These are phyloP conservation scores for Eimeria brunetti DNA, from an alignment of 169 alveolate species.

Conservation along the genomic window DNA sequence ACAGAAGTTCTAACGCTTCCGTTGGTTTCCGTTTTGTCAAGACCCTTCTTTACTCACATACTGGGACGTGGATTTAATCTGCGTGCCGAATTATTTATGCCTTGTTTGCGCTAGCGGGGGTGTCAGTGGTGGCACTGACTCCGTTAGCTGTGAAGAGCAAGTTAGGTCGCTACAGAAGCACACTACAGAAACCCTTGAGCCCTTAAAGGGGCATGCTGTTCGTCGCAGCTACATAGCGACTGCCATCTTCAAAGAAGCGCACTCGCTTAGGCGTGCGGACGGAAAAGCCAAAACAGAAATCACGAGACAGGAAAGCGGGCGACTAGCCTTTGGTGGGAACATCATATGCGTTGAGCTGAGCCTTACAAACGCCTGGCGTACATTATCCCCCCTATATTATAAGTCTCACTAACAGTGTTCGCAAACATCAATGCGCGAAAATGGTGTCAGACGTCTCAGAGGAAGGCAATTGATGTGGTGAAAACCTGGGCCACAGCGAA, in stretches of 20 bases:
- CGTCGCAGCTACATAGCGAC: background rate
- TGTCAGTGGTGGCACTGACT: no score
- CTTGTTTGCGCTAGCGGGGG: no score
- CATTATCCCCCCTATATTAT: background rate
- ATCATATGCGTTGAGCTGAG: background rate
- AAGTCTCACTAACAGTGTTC: background rate
- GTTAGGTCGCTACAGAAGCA: no score
- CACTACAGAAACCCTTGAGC: background rate
- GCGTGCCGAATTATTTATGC: no score
- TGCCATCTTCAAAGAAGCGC: background rate
- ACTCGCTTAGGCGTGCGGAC: background rate
- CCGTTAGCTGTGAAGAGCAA: no score
- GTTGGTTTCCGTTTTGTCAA: background rate
- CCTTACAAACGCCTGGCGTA: background rate
- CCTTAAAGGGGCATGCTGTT: background rate
- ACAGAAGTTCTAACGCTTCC: background rate
- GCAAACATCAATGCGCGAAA: background rate
- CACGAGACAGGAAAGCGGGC: background rate
- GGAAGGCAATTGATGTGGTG: background rate
- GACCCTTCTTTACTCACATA: background rate
- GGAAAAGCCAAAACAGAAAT: background rate
- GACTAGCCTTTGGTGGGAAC: background rate
- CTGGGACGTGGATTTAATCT: background rate
- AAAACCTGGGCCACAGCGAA: background rate
- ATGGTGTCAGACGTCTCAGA: background rate